phyloP scores from a whole-genome alignment of 1,284 basidiomycete genomes.

The Sanghuangporus weigelae region DNA sequence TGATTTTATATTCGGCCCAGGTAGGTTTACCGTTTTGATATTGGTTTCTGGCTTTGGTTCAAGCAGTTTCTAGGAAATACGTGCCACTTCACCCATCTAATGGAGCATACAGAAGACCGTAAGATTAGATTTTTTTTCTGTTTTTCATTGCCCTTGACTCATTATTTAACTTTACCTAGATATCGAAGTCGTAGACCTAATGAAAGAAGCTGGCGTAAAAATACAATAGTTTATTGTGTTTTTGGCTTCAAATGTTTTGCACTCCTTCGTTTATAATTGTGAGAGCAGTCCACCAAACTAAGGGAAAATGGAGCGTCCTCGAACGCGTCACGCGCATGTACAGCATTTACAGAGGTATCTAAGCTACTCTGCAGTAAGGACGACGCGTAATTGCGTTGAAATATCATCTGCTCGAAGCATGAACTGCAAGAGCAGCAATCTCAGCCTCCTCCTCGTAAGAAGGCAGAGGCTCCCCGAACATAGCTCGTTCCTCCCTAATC shows the following conservation, averaged over 20 bases:
- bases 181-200: constrained; percentile 39
- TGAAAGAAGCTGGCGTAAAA: constrained; percentile 30
- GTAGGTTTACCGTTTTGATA: constrained; percentile 25
- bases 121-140: constrained; percentile 24
- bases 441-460: constrained; percentile 10
- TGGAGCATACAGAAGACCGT: constrained; percentile 63
- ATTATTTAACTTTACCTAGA: constrained; percentile 27
- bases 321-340: too few relatives aligned
- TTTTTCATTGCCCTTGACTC: not conserved
- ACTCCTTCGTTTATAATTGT: too few relatives aligned
- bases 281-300: too few relatives aligned
- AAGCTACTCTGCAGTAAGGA: too few relatives aligned
- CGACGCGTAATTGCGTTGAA: too few relatives aligned
- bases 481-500: constrained; percentile 19
- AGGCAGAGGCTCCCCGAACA: not conserved
- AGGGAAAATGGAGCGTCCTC: too few relatives aligned
- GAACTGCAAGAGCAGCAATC: not conserved
- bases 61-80: constrained; percentile 24
- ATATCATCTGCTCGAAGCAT: too few relatives aligned
- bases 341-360: too few relatives aligned
- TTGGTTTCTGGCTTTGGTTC: not conserved
- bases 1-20: constrained; percentile 57
- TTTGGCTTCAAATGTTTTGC: not conserved
- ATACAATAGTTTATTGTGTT: not conserved
- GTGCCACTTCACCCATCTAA: constrained; percentile 47